phyloP scores from a whole-genome alignment of 2,329 filamentous ascomycete genomes.

The Madurella mycetomatis region DNA sequence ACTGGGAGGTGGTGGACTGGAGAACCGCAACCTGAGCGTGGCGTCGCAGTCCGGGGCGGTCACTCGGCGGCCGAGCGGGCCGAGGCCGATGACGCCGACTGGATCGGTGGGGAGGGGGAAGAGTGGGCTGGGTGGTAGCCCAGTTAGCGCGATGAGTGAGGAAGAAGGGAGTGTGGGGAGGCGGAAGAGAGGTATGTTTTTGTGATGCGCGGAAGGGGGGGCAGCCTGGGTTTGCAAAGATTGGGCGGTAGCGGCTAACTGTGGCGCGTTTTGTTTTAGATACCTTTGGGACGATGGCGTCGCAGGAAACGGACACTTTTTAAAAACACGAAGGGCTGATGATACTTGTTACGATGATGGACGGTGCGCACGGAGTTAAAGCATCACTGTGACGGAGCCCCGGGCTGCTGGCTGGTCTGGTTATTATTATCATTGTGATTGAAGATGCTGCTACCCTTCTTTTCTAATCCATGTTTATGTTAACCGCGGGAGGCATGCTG shows the following conservation, averaged over 20 bases:
- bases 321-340: conserved; percentile 31
- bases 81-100: conserved; percentile 59
- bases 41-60: conserved; percentile 45
- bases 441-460: background rate
- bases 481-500: background rate
- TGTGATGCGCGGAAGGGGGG: background rate
- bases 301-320: conserved; percentile 52
- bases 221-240: background rate
- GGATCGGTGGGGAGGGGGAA: conserved; percentile 42
- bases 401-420: background rate
- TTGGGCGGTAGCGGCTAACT: background rate
- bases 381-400: background rate
- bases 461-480: background rate
- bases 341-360: background rate
- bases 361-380: background rate
- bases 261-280: conserved; percentile 32
- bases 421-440: too few relatives aligned
- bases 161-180: conserved; percentile 5
- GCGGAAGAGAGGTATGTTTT: conserved; percentile 21
- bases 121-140: conserved; percentile 38
- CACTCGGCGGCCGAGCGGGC: conserved; percentile 50
- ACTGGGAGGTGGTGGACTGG: too few relatives aligned
- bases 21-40: conserved; percentile 54
- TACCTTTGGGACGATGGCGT: conserved; percentile 50
- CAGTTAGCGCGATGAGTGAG: conserved; percentile 1